phyloP scores from a whole-genome alignment of 1,284 basidiomycete species.

The Tylopilus orsonianus region DNA sequence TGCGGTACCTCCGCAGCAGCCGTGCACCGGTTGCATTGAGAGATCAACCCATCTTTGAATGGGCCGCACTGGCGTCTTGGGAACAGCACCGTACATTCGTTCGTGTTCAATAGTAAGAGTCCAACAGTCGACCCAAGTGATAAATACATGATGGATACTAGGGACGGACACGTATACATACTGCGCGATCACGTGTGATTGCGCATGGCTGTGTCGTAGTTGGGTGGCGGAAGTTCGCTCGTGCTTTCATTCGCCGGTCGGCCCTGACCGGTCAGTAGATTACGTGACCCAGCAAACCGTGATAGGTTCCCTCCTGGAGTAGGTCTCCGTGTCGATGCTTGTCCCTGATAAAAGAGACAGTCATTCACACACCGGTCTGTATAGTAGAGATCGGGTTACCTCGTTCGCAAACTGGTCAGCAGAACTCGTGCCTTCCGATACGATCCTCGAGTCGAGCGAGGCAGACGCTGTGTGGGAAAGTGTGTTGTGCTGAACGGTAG shows the following conservation, averaged over 20 bases:
- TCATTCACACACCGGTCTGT: background rate
- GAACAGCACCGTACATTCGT: background rate
- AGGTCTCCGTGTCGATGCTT: conserved; percentile 4
- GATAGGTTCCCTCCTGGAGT: conserved; percentile 1
- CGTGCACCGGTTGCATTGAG: too few relatives aligned
- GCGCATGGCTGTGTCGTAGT: conserved; percentile 18
- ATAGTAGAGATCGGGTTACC: conserved; percentile 8
- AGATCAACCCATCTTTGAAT: too few relatives aligned
- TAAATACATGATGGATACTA: too few relatives aligned
- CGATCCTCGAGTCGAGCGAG: background rate
- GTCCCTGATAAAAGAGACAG: conserved; percentile 3
- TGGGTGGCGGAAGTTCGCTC: conserved; percentile 15
- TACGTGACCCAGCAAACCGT: background rate
- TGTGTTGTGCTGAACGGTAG: background rate
- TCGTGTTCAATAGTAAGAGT: background rate
- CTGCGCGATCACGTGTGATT: background rate
- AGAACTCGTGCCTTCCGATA: background rate
- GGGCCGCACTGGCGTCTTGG: too few relatives aligned
- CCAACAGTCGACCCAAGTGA: background rate
- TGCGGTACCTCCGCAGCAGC: too few relatives aligned
- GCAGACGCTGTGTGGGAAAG: background rate
- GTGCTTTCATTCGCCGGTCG: background rate
- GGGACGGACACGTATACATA: too few relatives aligned
- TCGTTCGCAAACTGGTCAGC: background rate
- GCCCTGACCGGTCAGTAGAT: background rate